Evolutionary conservation across 108 stramenopile genomes (phyloP).

Genomic region (Cylindrotheca fusiformis): DNA sequence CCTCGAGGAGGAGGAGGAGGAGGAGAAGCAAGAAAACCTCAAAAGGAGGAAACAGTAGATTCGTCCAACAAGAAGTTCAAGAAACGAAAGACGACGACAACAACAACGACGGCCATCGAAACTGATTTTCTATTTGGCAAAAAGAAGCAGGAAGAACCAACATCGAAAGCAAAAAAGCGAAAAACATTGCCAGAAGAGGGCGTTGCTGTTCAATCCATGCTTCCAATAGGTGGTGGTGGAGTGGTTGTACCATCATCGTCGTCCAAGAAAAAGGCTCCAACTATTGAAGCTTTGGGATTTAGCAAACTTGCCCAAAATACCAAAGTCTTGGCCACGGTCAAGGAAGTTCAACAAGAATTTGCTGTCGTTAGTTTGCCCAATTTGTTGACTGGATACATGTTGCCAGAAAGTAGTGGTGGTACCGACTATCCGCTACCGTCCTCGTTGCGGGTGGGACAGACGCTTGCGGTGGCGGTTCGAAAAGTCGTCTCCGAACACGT

Average conservation of each 20-base stretch:
- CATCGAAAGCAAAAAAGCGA: not conserved
- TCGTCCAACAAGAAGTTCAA: conserved; percentile 5
- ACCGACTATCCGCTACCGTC: conserved; percentile 15
- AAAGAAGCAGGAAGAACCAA: not conserved
- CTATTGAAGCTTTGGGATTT: conserved; percentile 74
- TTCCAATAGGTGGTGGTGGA: conserved; percentile 78
- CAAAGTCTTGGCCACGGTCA: conserved; percentile 59
- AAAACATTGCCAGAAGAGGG: conserved; percentile 1
- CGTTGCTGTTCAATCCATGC: conserved; percentile 21
- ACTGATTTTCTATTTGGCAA: conserved; percentile 19
- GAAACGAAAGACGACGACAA: not conserved
- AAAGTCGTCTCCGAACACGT: conserved; percentile 51
- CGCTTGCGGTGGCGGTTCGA: conserved; percentile 59
- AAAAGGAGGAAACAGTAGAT: not conserved
- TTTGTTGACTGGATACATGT: conserved; percentile 75
- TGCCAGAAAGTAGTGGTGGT: conserved; percentile 7
- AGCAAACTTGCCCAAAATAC: conserved; percentile 60
- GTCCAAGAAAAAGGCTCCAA: conserved; percentile 17
- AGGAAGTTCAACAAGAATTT: conserved; percentile 70
- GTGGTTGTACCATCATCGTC: conserved; percentile 48
- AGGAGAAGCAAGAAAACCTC: not conserved
- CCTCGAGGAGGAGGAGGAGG: conserved; percentile 12
- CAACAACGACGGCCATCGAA: conserved; percentile 1
- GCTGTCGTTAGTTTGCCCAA: conserved; percentile 67
- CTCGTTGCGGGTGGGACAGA: conserved; percentile 46